A percentile compares a stretch with the other conserved stretches of the same genome.
These are phyloP conservation scores for Acanthochlamys bracteata DNA, from an alignment of 106 monocot genomes.

Conservation along the genomic window DNA sequence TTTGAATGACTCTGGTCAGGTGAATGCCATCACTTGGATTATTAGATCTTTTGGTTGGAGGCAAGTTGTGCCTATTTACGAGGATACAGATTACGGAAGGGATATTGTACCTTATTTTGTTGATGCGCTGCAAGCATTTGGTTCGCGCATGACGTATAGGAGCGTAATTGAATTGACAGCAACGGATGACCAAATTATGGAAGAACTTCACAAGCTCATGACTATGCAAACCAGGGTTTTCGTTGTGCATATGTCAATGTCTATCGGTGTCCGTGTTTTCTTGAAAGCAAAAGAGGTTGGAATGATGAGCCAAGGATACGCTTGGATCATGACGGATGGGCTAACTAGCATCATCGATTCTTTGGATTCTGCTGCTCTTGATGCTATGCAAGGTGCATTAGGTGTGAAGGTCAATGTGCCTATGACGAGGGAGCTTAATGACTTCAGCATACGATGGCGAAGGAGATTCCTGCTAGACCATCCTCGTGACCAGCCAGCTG, in stretches of 20 bases:
- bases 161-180: constrained; percentile 16
- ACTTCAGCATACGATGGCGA: constrained; percentile 36
- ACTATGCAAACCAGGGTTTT: constrained; percentile 51
- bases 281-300: constrained; percentile 20
- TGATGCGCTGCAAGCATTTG: constrained; percentile 32
- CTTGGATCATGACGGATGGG: constrained; percentile 51
- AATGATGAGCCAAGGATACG: constrained; percentile 57
- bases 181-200: constrained; percentile 21
- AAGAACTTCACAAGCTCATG: constrained; percentile 30
- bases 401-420: too few species aligned
- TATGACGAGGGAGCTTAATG: constrained; percentile 4
- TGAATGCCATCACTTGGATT: constrained; percentile 26
- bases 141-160: constrained; percentile 17
- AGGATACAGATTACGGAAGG: constrained; percentile 47
- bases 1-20: constrained; percentile 33
- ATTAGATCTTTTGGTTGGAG: constrained; percentile 38
- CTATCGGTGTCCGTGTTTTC: constrained; percentile 32
- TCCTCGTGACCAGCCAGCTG: neutral
- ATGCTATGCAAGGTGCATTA: too few species aligned
- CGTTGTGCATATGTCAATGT: constrained; percentile 37
- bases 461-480: constrained; percentile 14
- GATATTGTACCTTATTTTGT: constrained; percentile 39
- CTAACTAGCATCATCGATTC: constrained; percentile 24
- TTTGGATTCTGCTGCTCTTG: constrained; percentile 27
- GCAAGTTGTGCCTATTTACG: constrained; percentile 34